These are phyloP conservation scores for Ceratobasidium sp. DNA, from an alignment of 1,284 basidiomycete genomes.

Conservation along the genomic window DNA sequence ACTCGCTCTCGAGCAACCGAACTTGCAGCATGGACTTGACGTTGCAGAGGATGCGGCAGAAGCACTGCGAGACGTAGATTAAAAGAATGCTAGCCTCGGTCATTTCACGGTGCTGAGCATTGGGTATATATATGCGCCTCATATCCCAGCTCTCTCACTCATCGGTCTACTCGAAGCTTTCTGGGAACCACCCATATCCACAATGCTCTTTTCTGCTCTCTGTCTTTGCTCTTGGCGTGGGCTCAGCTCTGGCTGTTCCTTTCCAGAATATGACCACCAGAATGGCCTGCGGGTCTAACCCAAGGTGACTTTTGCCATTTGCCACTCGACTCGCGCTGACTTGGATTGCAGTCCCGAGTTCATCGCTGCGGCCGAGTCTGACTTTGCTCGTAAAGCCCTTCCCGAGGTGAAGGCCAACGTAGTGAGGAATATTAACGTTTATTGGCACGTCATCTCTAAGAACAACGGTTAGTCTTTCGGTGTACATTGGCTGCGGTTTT, in stretches of 20 bases:
- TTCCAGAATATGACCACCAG: slow-evolving; percentile 13
- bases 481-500: neutral
- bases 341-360: neutral
- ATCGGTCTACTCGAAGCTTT: neutral
- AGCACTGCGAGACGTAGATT: no score
- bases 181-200: neutral
- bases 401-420: neutral
- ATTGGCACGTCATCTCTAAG: slow-evolving; percentile 46
- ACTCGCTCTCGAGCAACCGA: no score
- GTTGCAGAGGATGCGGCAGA: no score
- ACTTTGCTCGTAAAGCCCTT: slow-evolving; percentile 1
- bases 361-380: slow-evolving; percentile 15
- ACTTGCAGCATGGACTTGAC: no score
- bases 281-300: slow-evolving; percentile 2
- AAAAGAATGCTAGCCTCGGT: no score
- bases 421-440: slow-evolving; percentile 29
- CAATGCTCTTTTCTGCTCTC: slow-evolving; percentile 16
- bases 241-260: slow-evolving; percentile 9
- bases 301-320: neutral
- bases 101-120: no score
- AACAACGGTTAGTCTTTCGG: neutral
- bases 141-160: neutral
- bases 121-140: neutral
- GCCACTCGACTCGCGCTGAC: neutral
- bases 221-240: slow-evolving; percentile 3